Base-by-base conservation (phyloP, 1,284 basidiomycete species). In the Fomes fomentarius region DNA sequence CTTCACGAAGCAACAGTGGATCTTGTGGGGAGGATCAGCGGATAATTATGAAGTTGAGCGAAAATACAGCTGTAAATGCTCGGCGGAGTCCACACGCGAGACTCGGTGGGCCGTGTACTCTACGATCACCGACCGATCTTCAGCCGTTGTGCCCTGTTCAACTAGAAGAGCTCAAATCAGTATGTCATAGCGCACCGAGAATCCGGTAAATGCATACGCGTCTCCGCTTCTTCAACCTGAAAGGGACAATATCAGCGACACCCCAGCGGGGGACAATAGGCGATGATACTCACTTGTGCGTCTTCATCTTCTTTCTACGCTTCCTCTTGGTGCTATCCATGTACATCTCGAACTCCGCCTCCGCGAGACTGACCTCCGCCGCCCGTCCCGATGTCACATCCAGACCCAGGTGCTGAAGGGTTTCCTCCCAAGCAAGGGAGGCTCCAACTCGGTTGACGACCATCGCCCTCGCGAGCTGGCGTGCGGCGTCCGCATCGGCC, bases 291-390 rank as follows among this genome's bases (percentile, higher is more conserved):
- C 68, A 91, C 90, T 93, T 93, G 69, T 93, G 91, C 74, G 92
- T 93, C 82, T 89, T 91, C 88, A 93, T 93, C 83, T 92, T 93
- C 82, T 84, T 91, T 76, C 83, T 78, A 63, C 83, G 80, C 79
- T 93, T 93, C 71, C 91, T 82, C 77, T 87, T 89, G 24, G 81
- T 84, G 63, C 91, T 93, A 64, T 93, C 91, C 74, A 90, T 77
- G 67, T 82, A 71, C 28, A 90, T 79, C 35, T 81, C 78, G 57
- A 82, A 76, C 77, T 85, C 82, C 64, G 75, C 78, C 38, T 84
- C 77, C 58, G 79, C 76, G 62, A 81, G 74, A 54, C 77, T 75
- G 54, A 76, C 76, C 66, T 78, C 70, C 30, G 73, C 70, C 17
- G 80, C 76, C 45, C 78, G 74, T 26, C 77, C 76, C 59, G 73